Percentiles rank a stretch among this genome's conserved stretches.
Evolutionary conservation across 2,329 filamentous ascomycete genomes (phyloP).

Genomic region (Fusarium sororula): DNA sequence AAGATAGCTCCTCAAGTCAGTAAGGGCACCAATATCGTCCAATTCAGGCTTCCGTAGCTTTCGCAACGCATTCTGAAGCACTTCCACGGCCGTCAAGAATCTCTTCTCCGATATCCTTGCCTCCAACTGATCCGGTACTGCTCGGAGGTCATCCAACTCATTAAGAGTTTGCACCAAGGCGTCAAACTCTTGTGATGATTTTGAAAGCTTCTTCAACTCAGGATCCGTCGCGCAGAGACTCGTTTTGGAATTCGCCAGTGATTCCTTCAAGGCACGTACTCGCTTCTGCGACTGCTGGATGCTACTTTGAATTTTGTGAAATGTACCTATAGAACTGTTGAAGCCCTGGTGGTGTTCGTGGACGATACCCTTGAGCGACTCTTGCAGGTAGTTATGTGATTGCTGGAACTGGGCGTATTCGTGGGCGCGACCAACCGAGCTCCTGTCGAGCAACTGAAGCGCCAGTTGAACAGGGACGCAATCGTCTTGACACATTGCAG

Average conservation of each 20-base stretch:
- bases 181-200: slow-evolving; percentile 89
- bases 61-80: slow-evolving; percentile 85
- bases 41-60: slow-evolving; percentile 88
- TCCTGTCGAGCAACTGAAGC: slow-evolving; percentile 92
- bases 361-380: slow-evolving; percentile 91
- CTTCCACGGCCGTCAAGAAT: slow-evolving; percentile 91
- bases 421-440: slow-evolving; percentile 90
- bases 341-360: slow-evolving; percentile 99
- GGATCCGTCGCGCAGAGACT: slow-evolving; percentile 87
- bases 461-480: slow-evolving; percentile 94
- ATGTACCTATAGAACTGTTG: slow-evolving; percentile 98
- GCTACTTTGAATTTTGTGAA: slow-evolving; percentile 96
- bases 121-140: slow-evolving; percentile 91
- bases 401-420: slow-evolving; percentile 86
- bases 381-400: slow-evolving; percentile 88
- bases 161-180: slow-evolving; percentile 84
- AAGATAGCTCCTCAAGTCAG: slow-evolving; percentile 86
- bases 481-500: slow-evolving; percentile 86
- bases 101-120: slow-evolving; percentile 95
- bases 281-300: slow-evolving; percentile 89
- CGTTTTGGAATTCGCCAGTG: slow-evolving; percentile 80
- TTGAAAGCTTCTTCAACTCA: slow-evolving; percentile 89
- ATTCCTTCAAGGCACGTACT: slow-evolving; percentile 83
- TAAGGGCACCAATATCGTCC: slow-evolving; percentile 88
- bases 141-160: slow-evolving; percentile 86